Evolutionary conservation across 495 filamentous ascomycete genomes (phyloP), one percentile per base, ranked within the genome.

Genomic region (Glarea lozoyensis): DNA sequence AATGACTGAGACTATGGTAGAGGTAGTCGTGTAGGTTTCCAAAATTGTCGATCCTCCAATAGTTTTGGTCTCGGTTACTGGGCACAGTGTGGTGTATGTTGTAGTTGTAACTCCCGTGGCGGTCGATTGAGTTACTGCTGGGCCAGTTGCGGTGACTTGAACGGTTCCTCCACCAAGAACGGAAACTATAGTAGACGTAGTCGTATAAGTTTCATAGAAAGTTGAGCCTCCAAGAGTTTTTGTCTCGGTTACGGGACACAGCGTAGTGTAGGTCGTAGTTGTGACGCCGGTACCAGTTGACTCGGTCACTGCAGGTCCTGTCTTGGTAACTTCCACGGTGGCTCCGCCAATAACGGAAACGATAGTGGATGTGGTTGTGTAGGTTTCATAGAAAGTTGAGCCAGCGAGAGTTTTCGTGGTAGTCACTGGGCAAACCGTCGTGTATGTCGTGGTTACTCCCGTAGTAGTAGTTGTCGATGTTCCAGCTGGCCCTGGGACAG

Each of bases 1-100:
- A 27, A 43, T 24, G 20, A 24, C 34, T 10, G 42, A 40, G 20
- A 42, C 40, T 10, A 52, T 38, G 35, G 39, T 32, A 2, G 40
- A 48, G 11, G 49, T 53, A n/a, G 45, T 50, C 10, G 46, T 52
- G 23, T 49, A 56, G 1, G 39, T 42, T 4, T n/a, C n/a, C n/a
- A n/a, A n/a, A n/a, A n/a, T n/a, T n/a, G n/a, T n/a, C n/a, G n/a
- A n/a, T n/a, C n/a, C n/a, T n/a, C n/a, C n/a, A n/a, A n/a, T n/a
- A n/a, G n/a, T n/a, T n/a, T n/a, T n/a, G n/a, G n/a, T n/a, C n/a
- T n/a, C n/a, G n/a, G n/a, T n/a, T n/a, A n/a, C n/a, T n/a, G n/a
- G n/a, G n/a, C n/a, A n/a, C n/a, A n/a, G n/a, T n/a, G n/a, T n/a
- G n/a, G n/a, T n/a, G n/a, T n/a, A n/a, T n/a, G n/a, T n/a, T n/a